A percentile compares a stretch with the other conserved stretches of the same genome.
Evolutionary conservation across 1,284 basidiomycete genomes (phyloP).

Genomic region (Ustilago tritici): DNA sequence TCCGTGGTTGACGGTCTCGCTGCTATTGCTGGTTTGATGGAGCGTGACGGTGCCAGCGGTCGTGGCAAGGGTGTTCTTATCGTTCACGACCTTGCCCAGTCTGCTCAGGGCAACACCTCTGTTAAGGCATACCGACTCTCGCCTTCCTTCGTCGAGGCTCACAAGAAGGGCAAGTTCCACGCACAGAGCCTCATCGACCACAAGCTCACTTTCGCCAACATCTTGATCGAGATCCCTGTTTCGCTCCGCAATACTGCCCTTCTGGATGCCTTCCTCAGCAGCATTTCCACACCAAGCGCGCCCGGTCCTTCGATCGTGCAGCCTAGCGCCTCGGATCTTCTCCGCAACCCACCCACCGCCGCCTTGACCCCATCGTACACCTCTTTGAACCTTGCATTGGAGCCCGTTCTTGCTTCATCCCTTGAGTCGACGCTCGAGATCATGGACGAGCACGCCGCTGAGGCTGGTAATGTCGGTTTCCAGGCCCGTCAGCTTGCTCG

Average conservation of each 20-base stretch:
- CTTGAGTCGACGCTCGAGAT: constrained; percentile 67
- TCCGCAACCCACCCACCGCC: constrained; percentile 61
- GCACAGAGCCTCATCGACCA: constrained; percentile 83
- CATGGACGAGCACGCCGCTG: constrained; percentile 65
- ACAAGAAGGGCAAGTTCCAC: constrained; percentile 88
- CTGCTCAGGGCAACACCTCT: constrained; percentile 83
- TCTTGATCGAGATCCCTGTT: constrained; percentile 90
- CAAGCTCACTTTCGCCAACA: constrained; percentile 87
- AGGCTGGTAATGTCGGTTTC: constrained; percentile 85
- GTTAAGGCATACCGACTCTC: constrained; percentile 93
- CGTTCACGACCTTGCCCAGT: constrained; percentile 68
- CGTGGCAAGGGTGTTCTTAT: constrained; percentile 66
- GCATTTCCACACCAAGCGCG: constrained; percentile 73
- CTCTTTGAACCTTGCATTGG: constrained; percentile 66
- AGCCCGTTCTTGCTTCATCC: constrained; percentile 67
- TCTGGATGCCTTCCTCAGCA: constrained; percentile 84
- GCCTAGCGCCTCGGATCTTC: constrained; percentile 52
- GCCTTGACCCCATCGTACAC: constrained; percentile 61
- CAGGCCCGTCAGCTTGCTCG: constrained; percentile 89
- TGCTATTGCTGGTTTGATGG: constrained; percentile 63
- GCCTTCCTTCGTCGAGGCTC: constrained; percentile 84
- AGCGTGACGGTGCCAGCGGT: constrained; percentile 66
- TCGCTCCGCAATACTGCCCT: constrained; percentile 88
- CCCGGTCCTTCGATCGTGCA: constrained; percentile 67
- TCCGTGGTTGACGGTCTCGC: constrained; percentile 83